Base-by-base conservation (phyloP, 2,329 filamentous ascomycete genomes). In the Bipolaris victoriae region DNA sequence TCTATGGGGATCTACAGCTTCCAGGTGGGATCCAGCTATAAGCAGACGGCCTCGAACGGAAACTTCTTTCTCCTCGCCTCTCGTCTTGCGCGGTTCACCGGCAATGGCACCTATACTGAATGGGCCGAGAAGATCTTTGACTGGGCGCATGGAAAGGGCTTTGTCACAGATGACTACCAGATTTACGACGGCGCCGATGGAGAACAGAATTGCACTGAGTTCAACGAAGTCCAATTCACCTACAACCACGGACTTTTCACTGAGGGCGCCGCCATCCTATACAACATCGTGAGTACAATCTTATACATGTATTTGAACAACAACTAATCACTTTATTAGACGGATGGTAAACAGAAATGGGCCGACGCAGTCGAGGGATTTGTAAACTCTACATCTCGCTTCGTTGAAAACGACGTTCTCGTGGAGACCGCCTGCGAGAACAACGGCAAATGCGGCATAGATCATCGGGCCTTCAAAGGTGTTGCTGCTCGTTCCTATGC, bases 51-150 rank as follows among this genome's bases (percentile, higher is more conserved):
- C 62, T 86, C 87, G 55, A 94, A 92, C 71, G 90, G 89, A 31
- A 87, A 87, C 11, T 87, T 96, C 74, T 92, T 96, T 76, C 88
- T 93, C 71, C 82, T 96, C 24, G 87, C 89, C 3, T 89, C 91
- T 0, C 87, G 90, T 9, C 81, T 94, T 13, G 89, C 88, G 3
- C 83, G 87, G 37, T 84, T 84, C 48, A 90, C 88, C 0, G 85
- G 84, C 6, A 88, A 90, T 67, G 71, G 80, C 3, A 75, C 71
- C 1, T 76, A 75, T 47, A 45, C 60, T 15, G 81, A 88, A 5
- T 91, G 88, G 88, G 89, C 88, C 1, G 73, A 82, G 39, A 85
- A 83, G 65, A 75, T 85, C 5, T 90, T 87, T 84, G 81, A 83
- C 44, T 87, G 79, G 77, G 75, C 80, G 24, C 59, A 66, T 0